Percentiles rank a stretch among this genome's conserved stretches.
phyloP scores from a whole-genome alignment of 2,329 filamentous ascomycete species.

The Colletotrichum gigasporum region DNA sequence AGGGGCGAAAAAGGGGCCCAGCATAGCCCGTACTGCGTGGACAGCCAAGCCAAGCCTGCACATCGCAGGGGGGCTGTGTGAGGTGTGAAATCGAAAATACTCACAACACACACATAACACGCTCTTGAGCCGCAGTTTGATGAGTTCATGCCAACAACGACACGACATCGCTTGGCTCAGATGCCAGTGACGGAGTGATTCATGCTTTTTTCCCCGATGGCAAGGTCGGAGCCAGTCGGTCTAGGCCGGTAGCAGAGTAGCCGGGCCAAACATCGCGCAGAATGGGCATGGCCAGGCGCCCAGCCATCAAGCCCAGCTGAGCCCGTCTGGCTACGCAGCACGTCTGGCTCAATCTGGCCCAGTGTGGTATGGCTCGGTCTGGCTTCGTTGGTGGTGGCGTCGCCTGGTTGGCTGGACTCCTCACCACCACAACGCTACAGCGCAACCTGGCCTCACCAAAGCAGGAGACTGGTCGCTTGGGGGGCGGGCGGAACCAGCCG shows the following conservation, averaged over 20 bases:
- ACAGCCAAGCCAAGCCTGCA: conserved; percentile 13
- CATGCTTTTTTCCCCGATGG: not conserved
- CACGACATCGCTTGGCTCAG: no score
- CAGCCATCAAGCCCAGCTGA: conserved; percentile 28
- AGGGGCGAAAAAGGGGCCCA: not conserved
- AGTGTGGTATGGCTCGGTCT: no score
- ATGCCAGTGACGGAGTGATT: no score
- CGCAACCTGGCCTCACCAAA: no score
- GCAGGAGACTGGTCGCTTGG: no score
- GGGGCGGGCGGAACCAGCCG: no score
- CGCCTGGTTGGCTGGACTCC: no score
- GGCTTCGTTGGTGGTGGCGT: no score
- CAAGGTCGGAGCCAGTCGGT: not conserved
- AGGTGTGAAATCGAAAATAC: not conserved
- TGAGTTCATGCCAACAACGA: conserved; percentile 13
- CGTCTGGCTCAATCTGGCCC: no score
- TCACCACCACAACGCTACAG: no score
- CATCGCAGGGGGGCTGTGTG: not conserved
- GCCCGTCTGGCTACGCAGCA: not conserved
- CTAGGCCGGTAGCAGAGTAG: conserved; percentile 6
- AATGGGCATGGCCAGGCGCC: conserved; percentile 1
- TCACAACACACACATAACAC: conserved; percentile 6
- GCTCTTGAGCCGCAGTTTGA: not conserved
- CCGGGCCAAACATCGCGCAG: not conserved
- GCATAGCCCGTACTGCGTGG: no score